Percentiles rank a stretch among this genome's conserved stretches.
Evolutionary conservation across 2,329 filamentous ascomycete genomes (phyloP).

Genomic region (Arthrobotrys megalospora): DNA sequence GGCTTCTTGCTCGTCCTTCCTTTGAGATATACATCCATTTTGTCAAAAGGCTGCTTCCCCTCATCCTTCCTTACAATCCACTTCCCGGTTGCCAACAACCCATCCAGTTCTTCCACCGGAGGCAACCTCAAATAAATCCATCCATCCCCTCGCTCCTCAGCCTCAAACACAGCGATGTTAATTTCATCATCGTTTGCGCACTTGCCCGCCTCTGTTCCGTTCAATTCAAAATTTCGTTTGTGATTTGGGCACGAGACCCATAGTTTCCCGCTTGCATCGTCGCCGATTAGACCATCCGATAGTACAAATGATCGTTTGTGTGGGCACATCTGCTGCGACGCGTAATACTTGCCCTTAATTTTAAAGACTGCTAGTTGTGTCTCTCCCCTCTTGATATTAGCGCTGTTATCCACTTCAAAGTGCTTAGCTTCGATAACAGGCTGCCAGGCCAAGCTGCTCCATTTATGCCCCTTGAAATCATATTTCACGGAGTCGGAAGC

Average conservation of each 20-base stretch:
- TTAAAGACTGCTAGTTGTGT: slow-evolving; percentile 92
- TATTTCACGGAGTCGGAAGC: slow-evolving; percentile 76
- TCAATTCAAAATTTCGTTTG: slow-evolving; percentile 89
- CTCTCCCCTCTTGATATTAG: slow-evolving; percentile 86
- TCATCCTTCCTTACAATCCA: slow-evolving; percentile 85
- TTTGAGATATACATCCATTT: slow-evolving; percentile 71
- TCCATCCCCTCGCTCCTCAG: slow-evolving; percentile 81
- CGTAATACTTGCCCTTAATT: slow-evolving; percentile 83
- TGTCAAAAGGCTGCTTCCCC: slow-evolving; percentile 66
- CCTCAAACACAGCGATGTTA: slow-evolving; percentile 85
- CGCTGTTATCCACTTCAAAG: slow-evolving; percentile 77
- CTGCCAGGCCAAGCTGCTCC: slow-evolving; percentile 81
- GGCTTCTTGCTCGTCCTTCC: slow-evolving; percentile 68
- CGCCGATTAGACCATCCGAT: slow-evolving; percentile 85
- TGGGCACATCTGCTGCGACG: slow-evolving; percentile 94
- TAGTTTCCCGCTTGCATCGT: slow-evolving; percentile 74
- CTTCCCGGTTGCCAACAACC: slow-evolving; percentile 80
- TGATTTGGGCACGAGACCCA: slow-evolving; percentile 91
- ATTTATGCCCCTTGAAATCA: slow-evolving; percentile 80
- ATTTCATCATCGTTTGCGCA: slow-evolving; percentile 82
- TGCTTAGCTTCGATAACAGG: slow-evolving; percentile 80
- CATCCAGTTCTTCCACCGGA: slow-evolving; percentile 84
- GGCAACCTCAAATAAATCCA: slow-evolving; percentile 86
- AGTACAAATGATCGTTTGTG: slow-evolving; percentile 93
- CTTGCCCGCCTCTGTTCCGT: slow-evolving; percentile 75